A percentile compares a stretch with the other conserved stretches of the same genome.
These are phyloP conservation scores for Suillus weaverae DNA, from an alignment of 768 basidiomycete genomes.

Conservation along the genomic window DNA sequence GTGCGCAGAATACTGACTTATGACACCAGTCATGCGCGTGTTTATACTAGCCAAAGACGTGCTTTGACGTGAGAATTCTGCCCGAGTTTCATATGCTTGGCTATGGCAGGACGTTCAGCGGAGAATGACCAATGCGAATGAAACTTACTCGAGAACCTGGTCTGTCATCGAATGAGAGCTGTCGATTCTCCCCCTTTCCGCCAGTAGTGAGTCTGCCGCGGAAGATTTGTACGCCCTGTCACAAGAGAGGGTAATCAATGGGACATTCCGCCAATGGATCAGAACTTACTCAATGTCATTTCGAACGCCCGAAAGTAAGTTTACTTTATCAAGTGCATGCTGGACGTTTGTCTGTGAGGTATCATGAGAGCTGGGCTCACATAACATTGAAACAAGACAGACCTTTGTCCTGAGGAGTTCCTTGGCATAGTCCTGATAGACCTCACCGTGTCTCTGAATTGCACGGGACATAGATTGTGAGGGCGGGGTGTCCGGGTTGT, in stretches of 20 bases:
- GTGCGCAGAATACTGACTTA: slow-evolving; percentile 52
- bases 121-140: background rate
- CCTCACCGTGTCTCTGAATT: slow-evolving; percentile 87
- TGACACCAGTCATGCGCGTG: slow-evolving; percentile 76
- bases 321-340: slow-evolving; percentile 81
- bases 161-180: slow-evolving; percentile 95
- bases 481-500: slow-evolving; percentile 64
- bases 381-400: background rate
- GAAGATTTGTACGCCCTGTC: slow-evolving; percentile 88
- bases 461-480: slow-evolving; percentile 86
- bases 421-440: slow-evolving; percentile 82
- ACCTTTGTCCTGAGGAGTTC: slow-evolving; percentile 90
- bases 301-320: slow-evolving; percentile 84
- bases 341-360: slow-evolving; percentile 70
- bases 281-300: slow-evolving; percentile 89
- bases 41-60: slow-evolving; percentile 75
- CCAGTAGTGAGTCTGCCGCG: slow-evolving; percentile 80
- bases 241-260: background rate
- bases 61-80: slow-evolving; percentile 87
- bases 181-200: slow-evolving; percentile 88
- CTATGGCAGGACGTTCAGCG: slow-evolving; percentile 39
- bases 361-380: slow-evolving; percentile 3
- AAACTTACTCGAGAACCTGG: slow-evolving; percentile 76
- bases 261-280: background rate
- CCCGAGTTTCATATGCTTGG: slow-evolving; percentile 95